Evolutionary conservation across 192 early-diverging fungal genomes (phyloP).

Genomic region (Entrophospora sp.): DNA sequence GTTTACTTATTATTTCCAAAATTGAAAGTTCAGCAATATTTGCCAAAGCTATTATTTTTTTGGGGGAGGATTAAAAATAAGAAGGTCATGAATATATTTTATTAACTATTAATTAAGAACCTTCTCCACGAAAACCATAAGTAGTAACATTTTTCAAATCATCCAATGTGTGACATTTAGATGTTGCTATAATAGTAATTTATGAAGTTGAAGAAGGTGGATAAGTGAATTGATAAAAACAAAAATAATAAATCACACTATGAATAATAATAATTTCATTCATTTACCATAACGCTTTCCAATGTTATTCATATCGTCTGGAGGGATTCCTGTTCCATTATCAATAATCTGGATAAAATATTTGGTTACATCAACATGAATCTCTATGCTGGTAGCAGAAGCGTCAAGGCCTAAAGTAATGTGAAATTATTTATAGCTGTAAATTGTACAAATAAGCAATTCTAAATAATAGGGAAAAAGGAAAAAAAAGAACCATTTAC

Average conservation of each 20-base stretch:
- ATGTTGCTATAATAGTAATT: slow-evolving; percentile 41
- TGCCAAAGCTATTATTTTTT: slow-evolving; percentile 29
- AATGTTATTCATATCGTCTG: slow-evolving; percentile 34
- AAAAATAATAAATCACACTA: background rate
- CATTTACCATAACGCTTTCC: slow-evolving; percentile 37
- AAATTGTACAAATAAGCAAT: background rate
- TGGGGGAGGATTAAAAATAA: background rate
- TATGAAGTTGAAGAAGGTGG: background rate
- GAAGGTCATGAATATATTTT: too few species aligned
- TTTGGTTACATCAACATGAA: slow-evolving; percentile 29
- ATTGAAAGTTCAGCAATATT: slow-evolving; percentile 35
- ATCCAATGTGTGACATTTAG: slow-evolving; percentile 36
- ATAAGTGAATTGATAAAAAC: background rate
- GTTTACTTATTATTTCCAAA: slow-evolving; percentile 42
- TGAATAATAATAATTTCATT: too few species aligned
- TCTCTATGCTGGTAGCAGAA: slow-evolving; percentile 37
- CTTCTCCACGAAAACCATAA: slow-evolving; percentile 64
- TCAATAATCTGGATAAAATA: slow-evolving; percentile 47
- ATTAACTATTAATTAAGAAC: too few species aligned
- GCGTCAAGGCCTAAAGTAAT: slow-evolving; percentile 57
- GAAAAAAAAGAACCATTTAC: slow-evolving; percentile 7
- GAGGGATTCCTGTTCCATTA: slow-evolving; percentile 50
- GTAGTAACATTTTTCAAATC: slow-evolving; percentile 33
- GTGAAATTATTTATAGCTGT: background rate
- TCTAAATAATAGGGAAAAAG: background rate